phyloP scores from a whole-genome alignment of 2,329 filamentous ascomycete genomes.

The Dactylellina haptotyla region DNA sequence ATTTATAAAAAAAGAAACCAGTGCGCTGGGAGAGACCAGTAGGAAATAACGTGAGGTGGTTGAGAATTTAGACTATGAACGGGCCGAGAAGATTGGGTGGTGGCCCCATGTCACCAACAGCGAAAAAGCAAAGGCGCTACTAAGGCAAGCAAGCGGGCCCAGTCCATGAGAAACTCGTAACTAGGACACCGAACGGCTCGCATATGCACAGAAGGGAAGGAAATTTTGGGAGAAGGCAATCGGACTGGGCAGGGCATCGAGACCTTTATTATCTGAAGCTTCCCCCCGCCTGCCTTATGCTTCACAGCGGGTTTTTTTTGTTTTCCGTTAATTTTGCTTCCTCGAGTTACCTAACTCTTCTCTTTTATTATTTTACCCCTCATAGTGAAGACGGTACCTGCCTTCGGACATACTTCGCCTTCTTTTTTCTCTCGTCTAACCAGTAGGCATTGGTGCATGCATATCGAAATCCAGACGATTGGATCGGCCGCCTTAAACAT shows the following conservation, averaged over 20 bases:
- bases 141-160: conserved; percentile 48
- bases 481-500: conserved; percentile 46
- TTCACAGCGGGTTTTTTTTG: conserved; percentile 7
- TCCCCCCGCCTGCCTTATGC: conserved; percentile 47
- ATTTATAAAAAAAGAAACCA: conserved; percentile 40
- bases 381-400: conserved; percentile 28
- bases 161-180: conserved; percentile 50
- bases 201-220: conserved; percentile 50
- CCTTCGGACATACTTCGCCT: conserved; percentile 12
- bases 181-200: conserved; percentile 30
- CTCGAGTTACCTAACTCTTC: conserved; percentile 15
- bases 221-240: conserved; percentile 35
- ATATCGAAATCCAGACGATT: conserved; percentile 43
- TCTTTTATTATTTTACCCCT: background rate
- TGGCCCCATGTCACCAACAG: conserved; percentile 48
- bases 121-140: conserved; percentile 49
- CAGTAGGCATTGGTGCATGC: conserved; percentile 44
- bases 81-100: conserved; percentile 55
- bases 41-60: conserved; percentile 45
- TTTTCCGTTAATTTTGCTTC: conserved; percentile 36
- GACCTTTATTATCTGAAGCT: conserved; percentile 54
- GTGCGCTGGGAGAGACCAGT: conserved; percentile 14
- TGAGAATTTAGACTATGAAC: conserved; percentile 53
- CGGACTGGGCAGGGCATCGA: conserved; percentile 40
- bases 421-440: conserved; percentile 42